Evolutionary conservation across 805 yeast genomes (phyloP).

Genomic region (Sporopachydermia lactativora): DNA sequence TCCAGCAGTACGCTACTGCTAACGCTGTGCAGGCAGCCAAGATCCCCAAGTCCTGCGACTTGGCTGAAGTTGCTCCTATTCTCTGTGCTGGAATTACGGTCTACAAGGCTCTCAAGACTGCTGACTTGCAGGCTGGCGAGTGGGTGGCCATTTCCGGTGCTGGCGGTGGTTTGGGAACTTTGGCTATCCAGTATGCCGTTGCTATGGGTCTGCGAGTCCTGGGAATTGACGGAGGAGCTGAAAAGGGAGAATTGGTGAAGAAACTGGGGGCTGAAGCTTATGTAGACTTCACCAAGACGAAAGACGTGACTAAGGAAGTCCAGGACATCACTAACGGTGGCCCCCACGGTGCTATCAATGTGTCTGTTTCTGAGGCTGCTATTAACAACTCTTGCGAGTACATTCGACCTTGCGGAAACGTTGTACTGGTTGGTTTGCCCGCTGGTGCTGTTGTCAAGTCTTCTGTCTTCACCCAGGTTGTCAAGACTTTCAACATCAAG

Average conservation of each 20-base stretch:
- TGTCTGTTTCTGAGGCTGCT: conserved; percentile 59
- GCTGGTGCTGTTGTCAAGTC: conserved; percentile 62
- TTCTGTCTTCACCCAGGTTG: conserved; percentile 59
- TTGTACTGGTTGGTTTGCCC: conserved; percentile 65
- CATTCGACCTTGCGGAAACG: conserved; percentile 55
- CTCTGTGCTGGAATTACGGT: conserved; percentile 89
- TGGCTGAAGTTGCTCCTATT: conserved; percentile 67
- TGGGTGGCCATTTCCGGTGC: conserved; percentile 74
- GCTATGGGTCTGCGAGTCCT: conserved; percentile 67
- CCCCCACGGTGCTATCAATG: conserved; percentile 63
- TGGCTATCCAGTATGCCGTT: conserved; percentile 60
- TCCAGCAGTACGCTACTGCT: conserved; percentile 84
- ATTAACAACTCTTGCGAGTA: conserved; percentile 46
- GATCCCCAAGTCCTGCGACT: conserved; percentile 60
- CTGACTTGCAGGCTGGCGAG: conserved; percentile 53
- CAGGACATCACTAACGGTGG: conserved; percentile 53
- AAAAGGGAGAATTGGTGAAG: conserved; percentile 38
- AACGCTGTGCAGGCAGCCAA: conserved; percentile 79
- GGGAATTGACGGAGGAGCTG: conserved; percentile 60
- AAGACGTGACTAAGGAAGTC: conserved; percentile 42
- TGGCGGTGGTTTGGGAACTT: conserved; percentile 67
- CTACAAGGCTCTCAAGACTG: conserved; percentile 79
- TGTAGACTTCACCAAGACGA: conserved; percentile 42
- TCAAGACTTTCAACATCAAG: conserved; percentile 53
- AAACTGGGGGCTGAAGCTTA: conserved; percentile 53